Evolutionary conservation across 148 eudicot genomes (phyloP), one percentile per base, ranked within the genome.

Genomic region (Drosera capensis): DNA sequence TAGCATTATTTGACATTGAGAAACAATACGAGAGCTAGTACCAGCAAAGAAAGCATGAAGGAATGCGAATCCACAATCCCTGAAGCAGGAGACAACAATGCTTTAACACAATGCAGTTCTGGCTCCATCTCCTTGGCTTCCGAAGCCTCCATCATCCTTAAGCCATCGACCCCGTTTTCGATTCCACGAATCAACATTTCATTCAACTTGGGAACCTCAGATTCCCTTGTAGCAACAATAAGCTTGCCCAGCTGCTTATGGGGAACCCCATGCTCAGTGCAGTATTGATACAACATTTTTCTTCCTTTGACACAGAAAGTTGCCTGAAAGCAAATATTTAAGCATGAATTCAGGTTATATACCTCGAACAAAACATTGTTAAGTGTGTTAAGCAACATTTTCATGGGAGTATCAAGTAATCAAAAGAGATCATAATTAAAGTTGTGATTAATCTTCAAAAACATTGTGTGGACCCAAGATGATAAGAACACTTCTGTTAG

Each of bases 231-330:
- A 14, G 96, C 92, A 44, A 88, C 94, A 37, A 88, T 73, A 20
- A 88, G 81, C 67, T 88, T 88, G 43, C 96, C 96, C 50, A 67
- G 62, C 71, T 80, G 74, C 52, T 83, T 71, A 60, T 88, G 79
- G 15, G 94, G 94, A 55, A 88, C 68, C 28, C 60, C 71, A 53
- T 56, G 72, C 62, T 80, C 80, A 44, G 59, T 60, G 57, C 96
- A 83, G 50, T 83, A 88, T 24, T 64, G 54, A 59, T 83, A 83
- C 72, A 88, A 41, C 67, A 88, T 60, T 47, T 83, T 72, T 69
- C 86, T 71, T 52, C 96, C 96, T 60, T 65, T 75, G 50, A 74
- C 80, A 59, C 96, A 88, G 19, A 83, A 63, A 29, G 20, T 58
- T 26, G 94, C 79, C 94, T 87, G 80, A 56, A 45, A 49, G 2